phyloP scores from a whole-genome alignment of 2,329 filamentous ascomycete genomes.

The Coniochaeta hoffmannii region DNA sequence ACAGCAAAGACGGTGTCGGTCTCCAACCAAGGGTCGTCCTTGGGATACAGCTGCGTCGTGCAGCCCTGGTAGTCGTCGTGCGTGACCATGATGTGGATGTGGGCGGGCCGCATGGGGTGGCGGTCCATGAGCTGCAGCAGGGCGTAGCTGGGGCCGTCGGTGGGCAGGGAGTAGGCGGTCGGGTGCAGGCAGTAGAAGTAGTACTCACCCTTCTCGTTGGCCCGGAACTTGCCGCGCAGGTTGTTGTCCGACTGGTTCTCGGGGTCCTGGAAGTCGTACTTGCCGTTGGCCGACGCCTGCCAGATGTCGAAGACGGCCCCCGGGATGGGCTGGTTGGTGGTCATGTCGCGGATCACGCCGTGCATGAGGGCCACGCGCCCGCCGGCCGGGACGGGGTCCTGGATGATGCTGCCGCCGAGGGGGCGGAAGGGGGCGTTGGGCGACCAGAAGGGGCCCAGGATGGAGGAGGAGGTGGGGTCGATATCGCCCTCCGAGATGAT shows the following conservation, averaged over 20 bases:
- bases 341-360: conserved; percentile 47
- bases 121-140: conserved; percentile 47
- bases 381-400: conserved; percentile 36
- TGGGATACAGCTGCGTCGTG: conserved; percentile 62
- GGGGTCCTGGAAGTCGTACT: conserved; percentile 60
- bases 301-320: conserved; percentile 67
- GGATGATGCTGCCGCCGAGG: conserved; percentile 63
- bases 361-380: conserved; percentile 55
- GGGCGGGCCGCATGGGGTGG: conserved; percentile 49
- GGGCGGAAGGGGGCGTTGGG: conserved; percentile 60
- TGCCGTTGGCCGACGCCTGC: conserved; percentile 69
- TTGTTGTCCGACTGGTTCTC: conserved; percentile 57
- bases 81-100: conserved; percentile 50
- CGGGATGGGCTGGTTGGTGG: conserved; percentile 56
- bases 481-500: conserved; percentile 38
- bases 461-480: conserved; percentile 64
- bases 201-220: conserved; percentile 55
- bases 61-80: conserved; percentile 48
- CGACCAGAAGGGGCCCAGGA: conserved; percentile 81
- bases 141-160: conserved; percentile 45
- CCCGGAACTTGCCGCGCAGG: conserved; percentile 58
- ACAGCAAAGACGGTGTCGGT: conserved; percentile 32
- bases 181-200: conserved; percentile 47
- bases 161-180: conserved; percentile 32
- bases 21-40: conserved; percentile 45